Conservation (phyloP, 345 rosid species). For the Gynandropsis gynandra region DNA sequence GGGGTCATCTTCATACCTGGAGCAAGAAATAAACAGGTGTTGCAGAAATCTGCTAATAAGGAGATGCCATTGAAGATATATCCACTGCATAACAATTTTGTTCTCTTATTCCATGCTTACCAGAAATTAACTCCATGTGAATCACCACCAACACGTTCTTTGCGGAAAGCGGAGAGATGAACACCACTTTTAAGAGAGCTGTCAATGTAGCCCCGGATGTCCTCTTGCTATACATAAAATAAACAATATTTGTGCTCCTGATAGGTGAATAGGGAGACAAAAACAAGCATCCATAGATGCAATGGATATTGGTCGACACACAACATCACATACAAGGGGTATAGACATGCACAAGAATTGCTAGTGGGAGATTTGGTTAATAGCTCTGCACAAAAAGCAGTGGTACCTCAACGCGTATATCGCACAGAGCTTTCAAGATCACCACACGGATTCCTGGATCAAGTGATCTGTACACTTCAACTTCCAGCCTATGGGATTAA, state of each 20-base stretch:
- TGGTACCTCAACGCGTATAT: conserved; percentile 96
- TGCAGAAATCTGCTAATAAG: conserved; percentile 17
- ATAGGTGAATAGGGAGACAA: no score
- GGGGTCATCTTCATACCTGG: conserved; percentile 95
- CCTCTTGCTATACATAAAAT: conserved; percentile 76
- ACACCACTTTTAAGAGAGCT: conserved; percentile 78
- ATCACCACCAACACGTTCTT: conserved; percentile 94
- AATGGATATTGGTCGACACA: background rate
- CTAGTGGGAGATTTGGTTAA: background rate
- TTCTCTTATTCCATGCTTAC: conserved; percentile 31
- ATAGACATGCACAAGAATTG: conserved; percentile 5
- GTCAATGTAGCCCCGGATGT: conserved; percentile 83
- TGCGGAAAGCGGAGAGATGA: conserved; percentile 76
- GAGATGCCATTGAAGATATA: background rate
- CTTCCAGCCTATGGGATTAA: conserved; percentile 54
- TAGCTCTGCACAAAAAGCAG: conserved; percentile 5
- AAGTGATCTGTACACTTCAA: conserved; percentile 72
- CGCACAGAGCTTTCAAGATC: conserved; percentile 93
- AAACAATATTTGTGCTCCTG: no score
- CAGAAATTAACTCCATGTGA: conserved; percentile 88
- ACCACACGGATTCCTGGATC: conserved; percentile 93
- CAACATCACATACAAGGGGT: background rate
- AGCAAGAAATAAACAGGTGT: conserved; percentile 27
- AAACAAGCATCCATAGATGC: no score
- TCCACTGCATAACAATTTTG: background rate